These are phyloP conservation scores for Catenaria anguillulae DNA, from an alignment of 371 early-diverging fungal genomes.

Conservation along the genomic window DNA sequence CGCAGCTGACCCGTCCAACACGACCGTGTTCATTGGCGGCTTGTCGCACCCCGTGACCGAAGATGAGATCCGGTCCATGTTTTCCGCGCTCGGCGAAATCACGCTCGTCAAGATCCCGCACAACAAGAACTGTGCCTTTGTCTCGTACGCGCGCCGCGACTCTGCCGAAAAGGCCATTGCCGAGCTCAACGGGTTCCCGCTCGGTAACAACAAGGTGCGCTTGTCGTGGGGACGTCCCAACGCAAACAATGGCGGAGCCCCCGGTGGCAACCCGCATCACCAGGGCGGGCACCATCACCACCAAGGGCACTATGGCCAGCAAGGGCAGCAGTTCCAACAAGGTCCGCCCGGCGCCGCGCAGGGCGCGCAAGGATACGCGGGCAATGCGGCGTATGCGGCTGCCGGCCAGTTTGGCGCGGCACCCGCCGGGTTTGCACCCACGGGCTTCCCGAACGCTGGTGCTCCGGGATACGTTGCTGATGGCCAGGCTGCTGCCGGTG, in stretches of 20 bases:
- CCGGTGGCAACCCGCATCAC: neutral
- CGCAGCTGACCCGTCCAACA: slow-evolving; percentile 63
- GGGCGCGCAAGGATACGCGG: neutral
- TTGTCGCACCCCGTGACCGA: slow-evolving; percentile 59
- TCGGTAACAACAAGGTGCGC: slow-evolving; percentile 30
- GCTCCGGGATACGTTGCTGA: neutral
- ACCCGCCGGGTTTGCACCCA: neutral
- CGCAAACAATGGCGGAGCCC: neutral
- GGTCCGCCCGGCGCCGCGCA: neutral
- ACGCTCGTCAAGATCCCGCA: slow-evolving; percentile 80
- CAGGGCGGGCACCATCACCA: neutral
- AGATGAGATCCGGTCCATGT: slow-evolving; percentile 52
- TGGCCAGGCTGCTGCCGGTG: neutral
- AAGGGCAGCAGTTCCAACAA: neutral
- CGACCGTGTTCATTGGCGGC: slow-evolving; percentile 90
- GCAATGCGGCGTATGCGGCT: neutral
- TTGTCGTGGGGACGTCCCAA: slow-evolving; percentile 6
- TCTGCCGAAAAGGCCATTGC: slow-evolving; percentile 76
- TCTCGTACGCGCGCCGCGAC: slow-evolving; percentile 62
- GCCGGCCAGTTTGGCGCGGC: neutral
- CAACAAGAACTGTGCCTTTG: slow-evolving; percentile 88
- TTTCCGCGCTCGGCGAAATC: slow-evolving; percentile 75
- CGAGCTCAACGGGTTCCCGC: slow-evolving; percentile 67
- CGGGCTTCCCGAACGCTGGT: neutral
- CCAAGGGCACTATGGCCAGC: neutral